Conservation (phyloP, 495 filamentous ascomycete species). For the Lindgomyces ingoldianus region DNA sequence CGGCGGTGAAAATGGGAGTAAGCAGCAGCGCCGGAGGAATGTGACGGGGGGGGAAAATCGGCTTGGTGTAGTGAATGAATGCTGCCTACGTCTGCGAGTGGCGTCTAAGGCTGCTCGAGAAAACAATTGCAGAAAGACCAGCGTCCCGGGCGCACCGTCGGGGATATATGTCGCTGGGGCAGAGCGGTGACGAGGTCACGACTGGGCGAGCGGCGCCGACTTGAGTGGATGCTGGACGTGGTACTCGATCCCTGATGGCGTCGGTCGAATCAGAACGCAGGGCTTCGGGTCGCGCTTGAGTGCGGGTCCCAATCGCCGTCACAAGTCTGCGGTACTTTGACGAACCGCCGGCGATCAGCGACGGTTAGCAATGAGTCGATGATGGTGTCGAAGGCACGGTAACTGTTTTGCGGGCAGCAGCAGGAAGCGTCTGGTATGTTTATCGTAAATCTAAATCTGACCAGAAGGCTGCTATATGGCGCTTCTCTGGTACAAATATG, state of each 20-base stretch:
- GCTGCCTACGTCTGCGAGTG: no score
- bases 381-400: background rate
- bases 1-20: background rate
- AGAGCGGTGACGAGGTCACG: background rate
- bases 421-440: no score
- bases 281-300: conserved; percentile 13
- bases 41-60: background rate
- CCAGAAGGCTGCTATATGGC: no score
- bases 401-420: no score
- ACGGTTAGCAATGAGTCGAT: background rate
- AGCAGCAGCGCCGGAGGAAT: background rate
- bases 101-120: background rate
- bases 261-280: conserved; percentile 11
- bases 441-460: no score
- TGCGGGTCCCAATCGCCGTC: background rate
- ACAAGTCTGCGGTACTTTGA: conserved; percentile 8
- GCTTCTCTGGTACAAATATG: background rate
- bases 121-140: background rate
- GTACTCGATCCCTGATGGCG: conserved; percentile 12
- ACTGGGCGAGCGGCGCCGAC: background rate
- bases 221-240: conserved; percentile 4
- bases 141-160: background rate
- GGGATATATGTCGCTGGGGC: conserved; percentile 1
- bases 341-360: conserved; percentile 13
- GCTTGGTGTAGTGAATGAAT: no score